Evolutionary conservation across 108 stramenopile species (phyloP).

Genomic region (Mayamaea pseudoterrestris): DNA sequence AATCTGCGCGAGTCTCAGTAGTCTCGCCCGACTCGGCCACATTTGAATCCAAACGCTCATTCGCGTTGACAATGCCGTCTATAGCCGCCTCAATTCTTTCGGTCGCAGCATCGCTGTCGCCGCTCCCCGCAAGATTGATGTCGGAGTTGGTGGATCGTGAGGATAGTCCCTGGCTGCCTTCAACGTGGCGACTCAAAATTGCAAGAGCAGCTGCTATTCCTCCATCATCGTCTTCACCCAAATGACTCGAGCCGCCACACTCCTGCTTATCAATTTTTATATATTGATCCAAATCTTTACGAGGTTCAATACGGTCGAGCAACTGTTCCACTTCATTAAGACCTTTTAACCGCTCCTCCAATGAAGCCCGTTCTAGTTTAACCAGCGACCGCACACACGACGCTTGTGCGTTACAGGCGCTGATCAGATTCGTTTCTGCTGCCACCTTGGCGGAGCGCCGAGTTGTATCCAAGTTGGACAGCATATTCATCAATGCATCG

Average conservation of each 20-base stretch:
- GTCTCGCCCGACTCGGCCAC: not conserved
- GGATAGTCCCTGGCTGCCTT: constrained; percentile 15
- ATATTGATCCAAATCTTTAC: constrained; percentile 53
- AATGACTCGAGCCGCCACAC: constrained; percentile 26
- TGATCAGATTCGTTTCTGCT: constrained; percentile 50
- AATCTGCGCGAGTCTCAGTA: constrained; percentile 6
- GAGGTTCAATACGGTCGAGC: constrained; percentile 42
- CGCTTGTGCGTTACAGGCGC: constrained; percentile 46
- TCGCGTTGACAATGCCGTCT: constrained; percentile 14
- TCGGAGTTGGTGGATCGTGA: not conserved
- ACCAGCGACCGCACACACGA: constrained; percentile 33
- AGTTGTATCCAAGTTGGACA: constrained; percentile 45
- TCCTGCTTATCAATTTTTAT: constrained; percentile 36
- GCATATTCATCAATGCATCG: constrained; percentile 29
- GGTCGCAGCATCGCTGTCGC: constrained; percentile 6
- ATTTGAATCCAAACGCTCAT: constrained; percentile 3
- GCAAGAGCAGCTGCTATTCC: constrained; percentile 64
- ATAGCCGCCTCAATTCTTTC: constrained; percentile 22
- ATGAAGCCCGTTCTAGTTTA: constrained; percentile 31
- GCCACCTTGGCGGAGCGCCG: constrained; percentile 47
- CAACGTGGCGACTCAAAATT: constrained; percentile 40
- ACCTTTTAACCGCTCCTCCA: constrained; percentile 34
- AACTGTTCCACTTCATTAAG: constrained; percentile 41
- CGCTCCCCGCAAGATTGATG: not conserved
- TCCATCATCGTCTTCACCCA: constrained; percentile 70